Percentiles rank a stretch among this genome's conserved stretches.
These are phyloP conservation scores for Torulaspora pretoriensis DNA, from an alignment of 1,139 yeast species.

Conservation along the genomic window DNA sequence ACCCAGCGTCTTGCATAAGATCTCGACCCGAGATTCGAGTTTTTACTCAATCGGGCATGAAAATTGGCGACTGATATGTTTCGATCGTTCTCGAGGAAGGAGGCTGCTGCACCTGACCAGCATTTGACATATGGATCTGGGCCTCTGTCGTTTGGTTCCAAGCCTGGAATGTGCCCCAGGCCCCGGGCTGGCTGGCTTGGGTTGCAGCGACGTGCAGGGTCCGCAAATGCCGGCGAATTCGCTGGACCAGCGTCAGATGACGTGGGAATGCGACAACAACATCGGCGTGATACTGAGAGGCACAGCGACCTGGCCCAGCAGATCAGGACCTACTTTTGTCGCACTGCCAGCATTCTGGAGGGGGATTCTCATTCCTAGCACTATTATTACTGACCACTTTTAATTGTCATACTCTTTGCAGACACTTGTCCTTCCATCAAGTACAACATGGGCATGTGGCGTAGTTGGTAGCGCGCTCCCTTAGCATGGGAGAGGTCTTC, in stretches of 20 bases:
- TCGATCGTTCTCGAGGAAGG: neutral
- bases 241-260: neutral
- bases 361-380: no score
- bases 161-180: neutral
- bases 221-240: neutral
- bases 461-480: conserved; percentile 20
- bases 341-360: no score
- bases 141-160: neutral
- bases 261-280: neutral
- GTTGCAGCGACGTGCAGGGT: conserved; percentile 1
- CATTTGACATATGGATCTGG: no score
- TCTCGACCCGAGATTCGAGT: neutral
- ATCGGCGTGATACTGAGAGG: no score
- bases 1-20: neutral
- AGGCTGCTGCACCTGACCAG: neutral
- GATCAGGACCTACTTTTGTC: no score
- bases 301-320: no score
- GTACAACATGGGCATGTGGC: conserved; percentile 14
- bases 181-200: neutral
- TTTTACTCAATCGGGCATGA: conserved; percentile 5
- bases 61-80: conserved; percentile 1
- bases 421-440: neutral
- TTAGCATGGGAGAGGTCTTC: conserved; percentile 20
- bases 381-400: neutral
- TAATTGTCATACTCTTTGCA: no score